phyloP scores from a whole-genome alignment of 1,139 yeast species.

The Pichia sp. region DNA sequence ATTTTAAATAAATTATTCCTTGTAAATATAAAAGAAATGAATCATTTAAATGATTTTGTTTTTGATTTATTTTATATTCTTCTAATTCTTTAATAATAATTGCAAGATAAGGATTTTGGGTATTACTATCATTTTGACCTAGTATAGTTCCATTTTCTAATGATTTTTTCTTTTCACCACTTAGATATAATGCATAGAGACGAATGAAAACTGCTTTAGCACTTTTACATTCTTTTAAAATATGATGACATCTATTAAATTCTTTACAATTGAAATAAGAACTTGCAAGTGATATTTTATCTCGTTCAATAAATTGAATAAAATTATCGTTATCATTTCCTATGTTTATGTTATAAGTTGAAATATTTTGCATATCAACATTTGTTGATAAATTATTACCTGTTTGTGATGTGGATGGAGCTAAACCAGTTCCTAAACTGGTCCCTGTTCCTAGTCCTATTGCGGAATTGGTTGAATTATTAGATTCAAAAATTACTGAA shows the following conservation, averaged over 20 bases:
- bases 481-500: conserved; percentile 9
- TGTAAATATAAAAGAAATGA: conserved; percentile 65
- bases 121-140: conserved; percentile 36
- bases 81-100: conserved; percentile 38
- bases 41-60: conserved; percentile 34
- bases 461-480: conserved; percentile 1
- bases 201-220: conserved; percentile 58
- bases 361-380: background rate
- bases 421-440: background rate
- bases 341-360: background rate
- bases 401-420: background rate
- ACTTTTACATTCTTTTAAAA: conserved; percentile 46
- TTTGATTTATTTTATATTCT: conserved; percentile 31
- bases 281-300: conserved; percentile 52
- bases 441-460: background rate
- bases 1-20: conserved; percentile 60
- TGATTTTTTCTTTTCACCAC: conserved; percentile 45
- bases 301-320: conserved; percentile 11
- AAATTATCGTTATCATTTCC: conserved; percentile 7
- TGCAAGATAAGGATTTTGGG: conserved; percentile 24
- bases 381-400: conserved; percentile 1
- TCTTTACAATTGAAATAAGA: conserved; percentile 80
- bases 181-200: conserved; percentile 59
- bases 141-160: conserved; percentile 68
- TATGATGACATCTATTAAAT: conserved; percentile 69